phyloP scores from a whole-genome alignment of 73 alveolate genomes.

The Paramecium sonneborni region DNA sequence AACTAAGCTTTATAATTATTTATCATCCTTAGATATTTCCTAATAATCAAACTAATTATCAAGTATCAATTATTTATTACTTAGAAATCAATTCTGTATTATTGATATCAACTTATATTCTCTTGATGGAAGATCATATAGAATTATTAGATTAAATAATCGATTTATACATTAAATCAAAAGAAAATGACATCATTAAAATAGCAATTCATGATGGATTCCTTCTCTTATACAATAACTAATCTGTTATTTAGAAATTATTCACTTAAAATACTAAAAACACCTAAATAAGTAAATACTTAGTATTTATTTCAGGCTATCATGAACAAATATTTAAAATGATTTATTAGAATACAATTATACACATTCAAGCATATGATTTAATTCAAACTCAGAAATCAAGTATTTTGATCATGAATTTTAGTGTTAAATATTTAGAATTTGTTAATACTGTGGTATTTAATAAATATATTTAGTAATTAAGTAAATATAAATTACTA shows the following conservation, averaged over 20 bases:
- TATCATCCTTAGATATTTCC: neutral
- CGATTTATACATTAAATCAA: neutral
- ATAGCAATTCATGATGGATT: conserved; percentile 41
- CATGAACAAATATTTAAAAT: neutral
- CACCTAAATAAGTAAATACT: neutral
- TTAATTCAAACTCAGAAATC: neutral
- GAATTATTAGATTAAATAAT: neutral
- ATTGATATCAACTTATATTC: neutral
- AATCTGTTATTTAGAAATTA: neutral
- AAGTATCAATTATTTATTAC: neutral
- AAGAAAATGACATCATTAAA: neutral
- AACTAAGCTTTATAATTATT: neutral
- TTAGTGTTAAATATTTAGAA: neutral
- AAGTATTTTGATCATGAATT: neutral
- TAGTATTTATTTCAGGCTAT: neutral
- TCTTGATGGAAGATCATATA: neutral
- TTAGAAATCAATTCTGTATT: neutral
- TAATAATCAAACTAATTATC: neutral
- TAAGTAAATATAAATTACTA: neutral
- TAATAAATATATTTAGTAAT: neutral
- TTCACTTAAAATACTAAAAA: neutral
- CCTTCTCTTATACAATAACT: neutral
- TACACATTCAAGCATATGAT: neutral
- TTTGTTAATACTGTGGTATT: neutral
- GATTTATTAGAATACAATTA: neutral